Evolutionary conservation across 768 basidiomycete species (phyloP), one percentile per base, ranked within the genome.

Genomic region (Boletales sp.): DNA sequence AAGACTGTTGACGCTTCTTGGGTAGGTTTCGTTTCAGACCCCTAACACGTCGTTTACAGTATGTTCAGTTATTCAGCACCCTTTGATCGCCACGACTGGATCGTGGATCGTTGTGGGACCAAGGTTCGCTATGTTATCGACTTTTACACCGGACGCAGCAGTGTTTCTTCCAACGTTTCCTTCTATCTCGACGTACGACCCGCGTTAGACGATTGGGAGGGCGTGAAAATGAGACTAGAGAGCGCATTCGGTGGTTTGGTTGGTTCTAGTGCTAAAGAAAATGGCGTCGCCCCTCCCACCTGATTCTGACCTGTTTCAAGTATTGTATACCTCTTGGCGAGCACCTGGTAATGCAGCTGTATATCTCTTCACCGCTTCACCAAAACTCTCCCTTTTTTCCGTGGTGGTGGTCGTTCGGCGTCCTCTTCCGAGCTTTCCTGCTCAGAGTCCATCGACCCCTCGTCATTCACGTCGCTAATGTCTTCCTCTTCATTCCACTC

Each of bases 31-130:
- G 17, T 43, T 40, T 47, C 13, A 37, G 27, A 30, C 39, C 15
- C n/a, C 3, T 43, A 3, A 2, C 14, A 1, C 11, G 11, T 18
- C 2, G 14, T 36, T 55, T 8, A 54, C 46, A 18, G n/a, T 5
- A 10, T 39, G 36, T 50, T 8, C 58, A 99, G 95, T 11, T 99
- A 97, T 68, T 78, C 90, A 24, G 78, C 90, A 19, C 97, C 97
- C 0, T 99, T 99, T 69, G 97, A 99, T 67, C 77, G 92, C 47
- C 97, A 99, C 58, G 95, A 98, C 67, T 99, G 97, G 97, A 68
- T 91, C 43, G 84, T 99, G 43, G 93, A 97, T 67, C 84, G 95
- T 31, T 97, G 94, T 64, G 95, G 94, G 6, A 82, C 80, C 9
- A 83, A 82, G 50, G 76, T 93, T 64, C 85, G 95, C 44, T 99